Evolutionary conservation across 768 basidiomycete genomes (phyloP).

Genomic region (Tricholoma hemisulphureum): DNA sequence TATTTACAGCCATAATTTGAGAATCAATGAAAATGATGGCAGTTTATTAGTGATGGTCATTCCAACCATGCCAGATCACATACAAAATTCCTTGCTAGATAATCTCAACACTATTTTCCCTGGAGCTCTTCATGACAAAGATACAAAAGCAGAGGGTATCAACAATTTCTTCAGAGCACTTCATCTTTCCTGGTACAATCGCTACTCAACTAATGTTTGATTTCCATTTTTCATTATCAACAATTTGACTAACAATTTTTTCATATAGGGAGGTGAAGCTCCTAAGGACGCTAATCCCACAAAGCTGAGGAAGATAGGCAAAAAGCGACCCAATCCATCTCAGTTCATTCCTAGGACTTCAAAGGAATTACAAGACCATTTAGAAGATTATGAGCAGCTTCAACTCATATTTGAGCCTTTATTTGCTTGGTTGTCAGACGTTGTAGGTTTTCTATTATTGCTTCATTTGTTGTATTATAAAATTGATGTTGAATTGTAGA

Average conservation of each 20-base stretch:
- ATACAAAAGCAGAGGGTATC: background rate
- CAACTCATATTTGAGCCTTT: background rate
- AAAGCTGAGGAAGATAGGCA: background rate
- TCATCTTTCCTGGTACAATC: constrained; percentile 1
- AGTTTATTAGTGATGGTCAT: background rate
- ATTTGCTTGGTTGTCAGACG: background rate
- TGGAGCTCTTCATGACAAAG: background rate
- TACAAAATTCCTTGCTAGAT: background rate
- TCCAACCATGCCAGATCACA: background rate
- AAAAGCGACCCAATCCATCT: background rate
- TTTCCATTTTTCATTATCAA: background rate
- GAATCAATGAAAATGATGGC: background rate
- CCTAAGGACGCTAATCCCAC: background rate
- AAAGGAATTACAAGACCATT: background rate
- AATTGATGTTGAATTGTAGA: background rate
- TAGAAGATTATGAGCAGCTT: background rate
- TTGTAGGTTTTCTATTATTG: background rate
- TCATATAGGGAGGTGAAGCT: background rate
- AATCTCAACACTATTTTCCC: constrained; percentile 1
- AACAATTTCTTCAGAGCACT: background rate
- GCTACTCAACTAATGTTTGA: background rate
- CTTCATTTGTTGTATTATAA: background rate
- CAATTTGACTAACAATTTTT: background rate
- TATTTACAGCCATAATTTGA: too few species aligned
- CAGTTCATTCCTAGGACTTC: background rate